Conservation (phyloP, 2,329 filamentous ascomycete genomes). For the Penicillium sp. region DNA sequence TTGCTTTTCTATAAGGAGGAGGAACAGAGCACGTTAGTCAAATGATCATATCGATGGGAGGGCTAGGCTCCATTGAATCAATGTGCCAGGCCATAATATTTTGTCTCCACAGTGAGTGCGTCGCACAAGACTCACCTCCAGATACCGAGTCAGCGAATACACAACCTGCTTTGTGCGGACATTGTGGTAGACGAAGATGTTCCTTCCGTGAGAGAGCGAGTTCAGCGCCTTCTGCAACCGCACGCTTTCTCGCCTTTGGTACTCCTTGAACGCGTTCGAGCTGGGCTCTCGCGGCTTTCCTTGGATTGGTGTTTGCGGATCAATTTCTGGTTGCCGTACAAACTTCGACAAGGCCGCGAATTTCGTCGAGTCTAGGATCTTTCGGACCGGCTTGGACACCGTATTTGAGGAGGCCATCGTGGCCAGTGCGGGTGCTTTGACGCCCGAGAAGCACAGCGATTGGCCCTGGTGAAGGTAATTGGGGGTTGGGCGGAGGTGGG, state of each 20-base stretch:
- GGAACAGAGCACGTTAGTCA: conserved; percentile 11
- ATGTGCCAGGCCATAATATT: not conserved
- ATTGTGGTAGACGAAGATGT: conserved; percentile 63
- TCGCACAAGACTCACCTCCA: conserved; percentile 49
- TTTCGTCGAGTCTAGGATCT: conserved; percentile 42
- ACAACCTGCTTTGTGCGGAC: conserved; percentile 62
- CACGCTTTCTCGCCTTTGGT: conserved; percentile 36
- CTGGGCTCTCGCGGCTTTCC: conserved; percentile 38
- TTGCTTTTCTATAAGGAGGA: conserved; percentile 45
- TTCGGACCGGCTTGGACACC: conserved; percentile 31
- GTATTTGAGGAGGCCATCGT: conserved; percentile 35
- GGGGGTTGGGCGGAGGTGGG: conserved; percentile 4
- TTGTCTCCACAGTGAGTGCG: not conserved
- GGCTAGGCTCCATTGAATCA: not conserved
- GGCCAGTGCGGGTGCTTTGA: conserved; percentile 27
- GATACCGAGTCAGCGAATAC: conserved; percentile 57
- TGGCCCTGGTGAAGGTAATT: conserved; percentile 7
- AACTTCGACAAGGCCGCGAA: conserved; percentile 36
- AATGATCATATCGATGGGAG: not conserved
- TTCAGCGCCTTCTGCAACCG: conserved; percentile 48
- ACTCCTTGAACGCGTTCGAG: conserved; percentile 45
- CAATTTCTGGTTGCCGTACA: conserved; percentile 36
- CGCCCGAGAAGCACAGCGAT: conserved; percentile 4
- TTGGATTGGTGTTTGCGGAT: conserved; percentile 40
- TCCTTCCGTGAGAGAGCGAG: conserved; percentile 52